Conservation (phyloP, 2,329 filamentous ascomycete species). For the Trichoderma oligosporum region DNA sequence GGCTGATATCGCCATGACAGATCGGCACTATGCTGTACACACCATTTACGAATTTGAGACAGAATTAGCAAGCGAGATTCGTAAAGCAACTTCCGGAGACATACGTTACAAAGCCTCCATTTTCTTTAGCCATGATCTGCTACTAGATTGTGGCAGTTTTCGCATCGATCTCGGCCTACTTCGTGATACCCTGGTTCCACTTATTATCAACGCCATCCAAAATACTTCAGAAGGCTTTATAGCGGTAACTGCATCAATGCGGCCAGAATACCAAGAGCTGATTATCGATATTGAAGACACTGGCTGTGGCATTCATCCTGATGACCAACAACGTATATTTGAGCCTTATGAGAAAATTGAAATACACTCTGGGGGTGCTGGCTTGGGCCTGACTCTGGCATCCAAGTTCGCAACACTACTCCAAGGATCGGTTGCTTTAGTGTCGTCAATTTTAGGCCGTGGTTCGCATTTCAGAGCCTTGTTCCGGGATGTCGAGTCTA, state of each 20-base stretch:
- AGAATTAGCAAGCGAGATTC: not conserved
- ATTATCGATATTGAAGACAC: not conserved
- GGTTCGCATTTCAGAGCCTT: not conserved
- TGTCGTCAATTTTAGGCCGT: not conserved
- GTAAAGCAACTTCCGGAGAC: not conserved
- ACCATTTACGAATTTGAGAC: not conserved
- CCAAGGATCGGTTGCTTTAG: not conserved
- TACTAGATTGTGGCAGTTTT: not conserved
- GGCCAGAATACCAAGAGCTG: not conserved
- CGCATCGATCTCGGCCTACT: not conserved
- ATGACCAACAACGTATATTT: constrained; percentile 1
- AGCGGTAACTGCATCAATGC: not conserved
- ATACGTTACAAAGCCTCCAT: not conserved
- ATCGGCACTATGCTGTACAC: not conserved
- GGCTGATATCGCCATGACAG: not conserved
- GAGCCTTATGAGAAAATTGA: constrained; percentile 7
- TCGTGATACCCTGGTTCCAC: not conserved
- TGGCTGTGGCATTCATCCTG: not conserved
- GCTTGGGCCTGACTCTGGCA: not conserved
- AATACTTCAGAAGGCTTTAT: not conserved
- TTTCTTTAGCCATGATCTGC: not conserved
- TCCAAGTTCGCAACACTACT: not conserved
- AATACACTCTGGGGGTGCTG: not conserved
- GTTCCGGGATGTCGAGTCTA: not conserved
- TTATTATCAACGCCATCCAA: not conserved